phyloP scores from a whole-genome alignment of 129 eudicot genomes.

The Arctium lappa region DNA sequence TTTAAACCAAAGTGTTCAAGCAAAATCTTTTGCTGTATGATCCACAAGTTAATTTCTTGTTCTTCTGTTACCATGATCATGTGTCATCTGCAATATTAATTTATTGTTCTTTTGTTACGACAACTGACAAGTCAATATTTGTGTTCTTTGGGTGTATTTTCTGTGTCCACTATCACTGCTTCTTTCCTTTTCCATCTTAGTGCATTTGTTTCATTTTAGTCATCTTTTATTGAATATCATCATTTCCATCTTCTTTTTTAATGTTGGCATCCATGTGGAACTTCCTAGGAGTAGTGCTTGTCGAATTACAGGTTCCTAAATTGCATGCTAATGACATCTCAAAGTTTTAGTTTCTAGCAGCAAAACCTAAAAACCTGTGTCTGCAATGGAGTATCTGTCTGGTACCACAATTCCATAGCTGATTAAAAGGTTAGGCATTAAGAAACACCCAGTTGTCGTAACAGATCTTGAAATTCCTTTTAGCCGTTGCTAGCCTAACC shows the following conservation, averaged over 20 bases:
- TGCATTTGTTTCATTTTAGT: neutral
- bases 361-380: neutral
- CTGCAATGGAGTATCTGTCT: neutral
- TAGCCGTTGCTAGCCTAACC: neutral
- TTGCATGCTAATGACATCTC: neutral
- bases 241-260: neutral
- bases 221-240: neutral
- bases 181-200: neutral
- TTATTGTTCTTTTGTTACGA: neutral
- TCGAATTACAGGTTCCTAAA: neutral
- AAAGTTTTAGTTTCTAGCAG: neutral
- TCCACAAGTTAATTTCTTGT: neutral
- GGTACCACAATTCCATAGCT: neutral
- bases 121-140: neutral
- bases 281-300: neutral
- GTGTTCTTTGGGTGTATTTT: neutral
- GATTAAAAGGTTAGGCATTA: neutral
- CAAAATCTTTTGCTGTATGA: neutral
- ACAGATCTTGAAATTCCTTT: neutral
- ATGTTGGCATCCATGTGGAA: neutral
- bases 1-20: neutral
- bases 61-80: neutral
- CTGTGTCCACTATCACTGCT: neutral
- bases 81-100: neutral
- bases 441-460: neutral